These are phyloP conservation scores for Xerocomus potaroensis DNA, from an alignment of 768 basidiomycete species.

Conservation along the genomic window DNA sequence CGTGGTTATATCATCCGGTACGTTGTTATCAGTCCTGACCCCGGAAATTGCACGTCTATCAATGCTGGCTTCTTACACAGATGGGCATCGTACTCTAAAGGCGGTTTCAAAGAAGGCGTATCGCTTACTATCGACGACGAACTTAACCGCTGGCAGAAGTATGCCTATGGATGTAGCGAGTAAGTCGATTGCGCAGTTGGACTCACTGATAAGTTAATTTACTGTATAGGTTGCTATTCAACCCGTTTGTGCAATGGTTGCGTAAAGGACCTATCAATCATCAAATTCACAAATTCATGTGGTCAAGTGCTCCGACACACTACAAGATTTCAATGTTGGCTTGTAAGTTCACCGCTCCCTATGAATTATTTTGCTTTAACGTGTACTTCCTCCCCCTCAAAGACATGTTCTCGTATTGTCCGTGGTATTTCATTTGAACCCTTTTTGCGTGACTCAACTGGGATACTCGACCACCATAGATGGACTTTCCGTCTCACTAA, in stretches of 20 bases:
- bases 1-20: constrained; percentile 68
- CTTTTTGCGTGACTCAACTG: background rate
- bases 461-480: constrained; percentile 10
- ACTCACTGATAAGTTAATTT: constrained; percentile 1
- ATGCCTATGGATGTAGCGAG: constrained; percentile 61
- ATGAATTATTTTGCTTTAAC: constrained; percentile 3
- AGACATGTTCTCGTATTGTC: constrained; percentile 54
- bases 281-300: constrained; percentile 71
- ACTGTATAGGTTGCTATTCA: constrained; percentile 82
- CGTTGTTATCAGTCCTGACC: constrained; percentile 1
- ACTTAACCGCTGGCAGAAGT: constrained; percentile 90
- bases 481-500: constrained; percentile 63
- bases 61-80: constrained; percentile 19
- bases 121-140: constrained; percentile 88
- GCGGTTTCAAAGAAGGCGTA: constrained; percentile 90
- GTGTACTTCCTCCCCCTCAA: background rate
- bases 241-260: constrained; percentile 78
- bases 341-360: constrained; percentile 34
- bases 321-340: constrained; percentile 70
- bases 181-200: constrained; percentile 35
- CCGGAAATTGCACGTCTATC: background rate
- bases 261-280: constrained; percentile 76
- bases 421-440: constrained; percentile 15
- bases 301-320: constrained; percentile 73
- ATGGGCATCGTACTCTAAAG: constrained; percentile 79